A percentile compares a stretch with the other conserved stretches of the same genome.
These are phyloP conservation scores for Lactarius evosmus DNA, from an alignment of 768 basidiomycete genomes.

Conservation along the genomic window DNA sequence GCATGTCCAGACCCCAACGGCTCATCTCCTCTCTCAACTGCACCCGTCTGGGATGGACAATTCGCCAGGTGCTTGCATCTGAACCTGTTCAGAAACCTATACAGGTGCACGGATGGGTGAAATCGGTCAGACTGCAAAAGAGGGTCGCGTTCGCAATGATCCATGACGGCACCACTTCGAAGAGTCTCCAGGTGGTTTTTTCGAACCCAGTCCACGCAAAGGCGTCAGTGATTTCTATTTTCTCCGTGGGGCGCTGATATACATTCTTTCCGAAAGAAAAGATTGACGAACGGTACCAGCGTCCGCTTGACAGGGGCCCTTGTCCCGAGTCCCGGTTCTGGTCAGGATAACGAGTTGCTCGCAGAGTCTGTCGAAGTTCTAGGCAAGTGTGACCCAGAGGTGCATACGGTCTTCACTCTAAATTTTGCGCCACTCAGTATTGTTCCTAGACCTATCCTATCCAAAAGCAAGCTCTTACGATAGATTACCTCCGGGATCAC, in stretches of 20 bases:
- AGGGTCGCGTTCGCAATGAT: conserved; percentile 81
- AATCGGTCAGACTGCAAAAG: conserved; percentile 83
- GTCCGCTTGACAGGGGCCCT: conserved; percentile 50
- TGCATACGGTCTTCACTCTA: conserved; percentile 30
- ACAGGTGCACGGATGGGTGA: conserved; percentile 77
- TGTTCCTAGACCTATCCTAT: conserved; percentile 73
- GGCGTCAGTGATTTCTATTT: conserved; percentile 31
- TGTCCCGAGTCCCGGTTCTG: conserved; percentile 44
- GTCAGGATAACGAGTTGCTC: conserved; percentile 52
- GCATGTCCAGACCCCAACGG: not conserved
- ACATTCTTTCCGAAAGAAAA: conserved; percentile 26
- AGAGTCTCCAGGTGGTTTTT: conserved; percentile 79
- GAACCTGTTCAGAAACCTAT: conserved; percentile 19
- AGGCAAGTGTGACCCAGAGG: conserved; percentile 59
- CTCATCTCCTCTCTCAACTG: conserved; percentile 6
- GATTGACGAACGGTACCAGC: conserved; percentile 53
- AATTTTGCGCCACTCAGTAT: conserved; percentile 20
- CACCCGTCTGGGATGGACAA: conserved; percentile 24
- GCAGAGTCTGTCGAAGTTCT: conserved; percentile 48
- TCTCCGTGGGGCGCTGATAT: not conserved
- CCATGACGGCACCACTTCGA: conserved; percentile 71
- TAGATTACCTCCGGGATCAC: conserved; percentile 80
- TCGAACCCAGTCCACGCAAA: conserved; percentile 39
- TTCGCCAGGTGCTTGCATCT: conserved; percentile 25
- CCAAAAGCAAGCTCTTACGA: conserved; percentile 80